Evolutionary conservation across 2,329 filamentous ascomycete genomes (phyloP).

Genomic region (Orbilia blumenaviensis): DNA sequence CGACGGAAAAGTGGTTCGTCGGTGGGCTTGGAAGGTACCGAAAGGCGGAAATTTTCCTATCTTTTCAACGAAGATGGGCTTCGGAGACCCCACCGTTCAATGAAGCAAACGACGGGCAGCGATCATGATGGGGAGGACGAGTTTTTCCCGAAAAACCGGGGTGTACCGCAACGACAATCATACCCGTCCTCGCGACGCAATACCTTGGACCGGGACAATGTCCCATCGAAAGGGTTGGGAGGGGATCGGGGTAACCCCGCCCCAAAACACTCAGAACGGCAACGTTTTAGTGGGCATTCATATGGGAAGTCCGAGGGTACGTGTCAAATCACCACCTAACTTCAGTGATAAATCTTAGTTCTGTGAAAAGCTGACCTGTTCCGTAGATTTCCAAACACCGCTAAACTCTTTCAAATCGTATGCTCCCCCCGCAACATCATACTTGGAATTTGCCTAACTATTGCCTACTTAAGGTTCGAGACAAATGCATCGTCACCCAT

Average conservation of each 20-base stretch:
- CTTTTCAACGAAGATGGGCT: conserved; percentile 48
- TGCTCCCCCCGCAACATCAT: background rate
- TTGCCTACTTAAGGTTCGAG: conserved; percentile 19
- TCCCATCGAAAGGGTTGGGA: background rate
- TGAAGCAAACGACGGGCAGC: conserved; percentile 26
- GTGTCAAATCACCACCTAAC: background rate
- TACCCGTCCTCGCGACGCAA: conserved; percentile 43
- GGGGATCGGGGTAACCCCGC: conserved; percentile 7
- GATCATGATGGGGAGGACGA: conserved; percentile 49
- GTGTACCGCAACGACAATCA: conserved; percentile 23
- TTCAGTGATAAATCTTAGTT: background rate
- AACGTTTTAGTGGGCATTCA: conserved; percentile 19
- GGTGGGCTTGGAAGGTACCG: conserved; percentile 20
- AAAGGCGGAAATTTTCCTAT: conserved; percentile 49
- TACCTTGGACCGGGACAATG: conserved; percentile 29
- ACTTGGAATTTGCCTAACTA: background rate
- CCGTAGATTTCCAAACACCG: conserved; percentile 4
- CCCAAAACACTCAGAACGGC: conserved; percentile 14
- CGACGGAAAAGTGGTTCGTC: conserved; percentile 35
- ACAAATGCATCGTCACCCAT: conserved; percentile 23
- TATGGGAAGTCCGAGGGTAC: conserved; percentile 28
- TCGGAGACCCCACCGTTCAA: conserved; percentile 23
- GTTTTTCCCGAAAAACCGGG: conserved; percentile 10
- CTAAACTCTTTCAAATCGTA: conserved; percentile 44
- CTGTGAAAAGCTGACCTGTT: background rate